phyloP scores from a whole-genome alignment of 345 rosid species.

The Microcos paniculata region DNA sequence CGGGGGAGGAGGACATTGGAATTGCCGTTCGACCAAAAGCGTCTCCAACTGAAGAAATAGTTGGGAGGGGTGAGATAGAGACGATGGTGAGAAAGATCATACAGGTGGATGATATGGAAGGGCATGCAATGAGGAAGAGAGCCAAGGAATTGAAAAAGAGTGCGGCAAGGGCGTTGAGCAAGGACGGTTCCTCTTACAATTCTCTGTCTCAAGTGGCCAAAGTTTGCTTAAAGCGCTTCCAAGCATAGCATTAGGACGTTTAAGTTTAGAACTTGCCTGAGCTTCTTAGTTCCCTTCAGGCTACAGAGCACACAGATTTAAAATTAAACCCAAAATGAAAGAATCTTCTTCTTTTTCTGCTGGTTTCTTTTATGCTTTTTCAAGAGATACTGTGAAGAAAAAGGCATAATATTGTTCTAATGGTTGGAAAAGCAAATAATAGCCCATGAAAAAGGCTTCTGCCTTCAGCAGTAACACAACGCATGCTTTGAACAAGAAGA shows the following conservation, averaged over 20 bases:
- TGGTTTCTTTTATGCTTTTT: too few species aligned
- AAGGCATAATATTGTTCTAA: too few species aligned
- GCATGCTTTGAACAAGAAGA: too few species aligned
- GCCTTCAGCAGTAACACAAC: too few species aligned
- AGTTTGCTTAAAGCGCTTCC: conserved; percentile 13
- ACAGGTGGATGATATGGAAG: conserved; percentile 30
- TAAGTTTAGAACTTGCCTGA: neutral
- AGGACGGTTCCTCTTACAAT: conserved; percentile 43
- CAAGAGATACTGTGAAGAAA: too few species aligned
- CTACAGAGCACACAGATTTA: too few species aligned
- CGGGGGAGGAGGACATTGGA: conserved; percentile 46
- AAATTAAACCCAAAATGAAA: too few species aligned
- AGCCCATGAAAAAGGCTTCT: too few species aligned
- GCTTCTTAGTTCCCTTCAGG: neutral
- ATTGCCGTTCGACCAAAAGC: conserved; percentile 40
- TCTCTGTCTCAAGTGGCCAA: conserved; percentile 34
- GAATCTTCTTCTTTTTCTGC: too few species aligned
- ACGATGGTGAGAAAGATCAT: conserved; percentile 37
- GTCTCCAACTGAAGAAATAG: conserved; percentile 14
- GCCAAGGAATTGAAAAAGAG: conserved; percentile 31
- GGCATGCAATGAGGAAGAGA: conserved; percentile 26
- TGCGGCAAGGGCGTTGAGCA: conserved; percentile 31
- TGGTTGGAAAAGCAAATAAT: too few species aligned
- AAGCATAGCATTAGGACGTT: neutral
- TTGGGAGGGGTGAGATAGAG: conserved; percentile 47